Conservation (phyloP, 116 monocot genomes). For the Trichopus zeylanicus region DNA sequence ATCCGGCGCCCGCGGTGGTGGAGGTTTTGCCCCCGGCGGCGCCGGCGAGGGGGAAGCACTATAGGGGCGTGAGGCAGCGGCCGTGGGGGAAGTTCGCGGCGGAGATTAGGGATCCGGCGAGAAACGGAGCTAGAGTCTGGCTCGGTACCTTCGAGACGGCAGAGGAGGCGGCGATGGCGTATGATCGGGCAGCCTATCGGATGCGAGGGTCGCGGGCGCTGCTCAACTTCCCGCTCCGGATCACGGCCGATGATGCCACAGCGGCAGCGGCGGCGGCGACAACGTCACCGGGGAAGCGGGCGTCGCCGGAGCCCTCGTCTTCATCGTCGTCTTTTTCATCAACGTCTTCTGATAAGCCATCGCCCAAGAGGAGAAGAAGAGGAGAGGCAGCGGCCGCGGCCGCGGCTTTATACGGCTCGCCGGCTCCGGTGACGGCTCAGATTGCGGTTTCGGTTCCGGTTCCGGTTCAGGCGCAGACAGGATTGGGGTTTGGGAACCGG, state of each 20-base stretch:
- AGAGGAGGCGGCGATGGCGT: slow-evolving; percentile 52
- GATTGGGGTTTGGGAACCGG: slow-evolving; percentile 18
- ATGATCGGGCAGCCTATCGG: slow-evolving; percentile 54
- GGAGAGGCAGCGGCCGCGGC: slow-evolving; percentile 18
- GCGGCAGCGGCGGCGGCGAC: slow-evolving; percentile 5
- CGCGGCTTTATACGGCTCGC: neutral
- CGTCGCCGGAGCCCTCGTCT: slow-evolving; percentile 18
- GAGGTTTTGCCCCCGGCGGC: neutral
- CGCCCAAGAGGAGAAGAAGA: slow-evolving; percentile 46
- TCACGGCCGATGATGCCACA: slow-evolving; percentile 11
- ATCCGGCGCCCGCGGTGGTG: neutral
- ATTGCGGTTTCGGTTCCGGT: neutral
- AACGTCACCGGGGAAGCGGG: slow-evolving; percentile 11
- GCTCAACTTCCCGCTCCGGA: slow-evolving; percentile 52
- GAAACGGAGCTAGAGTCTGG: slow-evolving; percentile 58
- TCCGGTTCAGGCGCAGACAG: slow-evolving; percentile 10
- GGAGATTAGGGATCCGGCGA: slow-evolving; percentile 57
- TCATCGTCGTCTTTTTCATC: slow-evolving; percentile 3
- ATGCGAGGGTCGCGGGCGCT: slow-evolving; percentile 62
- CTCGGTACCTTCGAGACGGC: slow-evolving; percentile 54
- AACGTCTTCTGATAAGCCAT: slow-evolving; percentile 4
- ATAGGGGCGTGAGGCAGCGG: slow-evolving; percentile 53
- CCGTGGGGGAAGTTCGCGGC: slow-evolving; percentile 71
- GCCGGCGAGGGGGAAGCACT: slow-evolving; percentile 39
- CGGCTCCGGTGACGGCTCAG: neutral